Conservation (phyloP, 2,329 filamentous ascomycete genomes). For the Fusarium mangiferae region DNA sequence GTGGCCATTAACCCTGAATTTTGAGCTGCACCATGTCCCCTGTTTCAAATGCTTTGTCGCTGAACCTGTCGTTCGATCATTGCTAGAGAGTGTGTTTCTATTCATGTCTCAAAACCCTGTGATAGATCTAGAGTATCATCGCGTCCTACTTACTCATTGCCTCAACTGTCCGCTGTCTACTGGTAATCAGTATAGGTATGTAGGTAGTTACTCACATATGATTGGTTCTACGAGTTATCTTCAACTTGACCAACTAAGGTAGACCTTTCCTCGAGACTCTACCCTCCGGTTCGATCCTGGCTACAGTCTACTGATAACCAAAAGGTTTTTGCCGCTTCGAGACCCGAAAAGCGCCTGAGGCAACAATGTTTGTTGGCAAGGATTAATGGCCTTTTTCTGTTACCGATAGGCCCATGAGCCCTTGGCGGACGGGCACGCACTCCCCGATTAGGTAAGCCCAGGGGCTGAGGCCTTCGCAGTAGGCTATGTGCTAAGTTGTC, state of each 20-base stretch:
- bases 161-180: not conserved
- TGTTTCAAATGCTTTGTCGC: constrained; percentile 3
- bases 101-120: not conserved
- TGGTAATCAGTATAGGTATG: not conserved
- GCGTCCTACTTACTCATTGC: not conserved
- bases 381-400: constrained; percentile 17
- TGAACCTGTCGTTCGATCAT: not conserved
- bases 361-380: constrained; percentile 27
- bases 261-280: constrained; percentile 4
- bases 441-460: constrained; percentile 43
- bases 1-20: not conserved
- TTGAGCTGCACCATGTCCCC: not conserved
- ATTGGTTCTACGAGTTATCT: not conserved
- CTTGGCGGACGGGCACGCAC: constrained; percentile 11
- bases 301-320: not conserved
- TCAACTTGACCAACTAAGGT: not conserved
- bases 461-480: constrained; percentile 39
- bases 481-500: constrained; percentile 8
- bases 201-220: not conserved
- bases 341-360: constrained; percentile 34
- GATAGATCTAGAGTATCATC: not conserved
- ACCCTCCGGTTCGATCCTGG: not conserved
- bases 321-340: not conserved
- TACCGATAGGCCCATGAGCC: constrained; percentile 20
- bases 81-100: not conserved